Evolutionary conservation across 2,329 filamentous ascomycete genomes (phyloP).

Genomic region (Hansfordia pulvinata): DNA sequence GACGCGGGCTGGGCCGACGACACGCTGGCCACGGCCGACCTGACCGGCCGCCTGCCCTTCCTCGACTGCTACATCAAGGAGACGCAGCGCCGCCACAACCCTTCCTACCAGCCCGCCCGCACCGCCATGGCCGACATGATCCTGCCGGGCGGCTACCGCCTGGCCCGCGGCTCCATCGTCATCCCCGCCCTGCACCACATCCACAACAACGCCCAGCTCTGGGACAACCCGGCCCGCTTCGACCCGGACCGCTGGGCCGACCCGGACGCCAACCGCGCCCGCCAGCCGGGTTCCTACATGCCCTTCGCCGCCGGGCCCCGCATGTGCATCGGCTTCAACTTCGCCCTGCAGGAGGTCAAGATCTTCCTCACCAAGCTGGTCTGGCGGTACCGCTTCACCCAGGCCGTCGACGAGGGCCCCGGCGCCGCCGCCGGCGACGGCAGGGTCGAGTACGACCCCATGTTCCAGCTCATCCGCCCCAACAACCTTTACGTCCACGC

Average conservation of each 20-base stretch:
- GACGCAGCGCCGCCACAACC: constrained; percentile 44
- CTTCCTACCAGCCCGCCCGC: constrained; percentile 46
- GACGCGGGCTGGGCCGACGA: constrained; percentile 29
- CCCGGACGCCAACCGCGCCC: constrained; percentile 33
- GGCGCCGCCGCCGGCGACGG: constrained; percentile 24
- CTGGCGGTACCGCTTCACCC: constrained; percentile 40
- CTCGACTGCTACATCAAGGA: constrained; percentile 48
- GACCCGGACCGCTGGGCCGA: constrained; percentile 47
- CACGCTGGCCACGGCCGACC: constrained; percentile 30
- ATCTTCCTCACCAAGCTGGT: constrained; percentile 43
- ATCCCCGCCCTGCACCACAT: constrained; percentile 38
- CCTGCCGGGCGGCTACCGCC: constrained; percentile 42
- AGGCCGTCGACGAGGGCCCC: too few species aligned
- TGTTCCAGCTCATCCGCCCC: constrained; percentile 43
- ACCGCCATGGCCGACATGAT: constrained; percentile 41
- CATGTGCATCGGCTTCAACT: constrained; percentile 52
- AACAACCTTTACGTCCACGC: constrained; percentile 39
- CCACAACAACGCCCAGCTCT: constrained; percentile 37
- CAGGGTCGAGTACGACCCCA: constrained; percentile 42
- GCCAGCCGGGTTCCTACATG: constrained; percentile 37
- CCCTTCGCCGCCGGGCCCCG: constrained; percentile 45
- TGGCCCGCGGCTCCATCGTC: constrained; percentile 36
- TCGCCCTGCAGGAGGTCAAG: constrained; percentile 47
- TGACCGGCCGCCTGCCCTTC: constrained; percentile 32
- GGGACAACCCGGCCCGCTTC: constrained; percentile 44